Evolutionary conservation across 352 stramenopile species (phyloP), one percentile per base, ranked within the genome.

Genomic region (Pilasporangium apinafurcum): DNA sequence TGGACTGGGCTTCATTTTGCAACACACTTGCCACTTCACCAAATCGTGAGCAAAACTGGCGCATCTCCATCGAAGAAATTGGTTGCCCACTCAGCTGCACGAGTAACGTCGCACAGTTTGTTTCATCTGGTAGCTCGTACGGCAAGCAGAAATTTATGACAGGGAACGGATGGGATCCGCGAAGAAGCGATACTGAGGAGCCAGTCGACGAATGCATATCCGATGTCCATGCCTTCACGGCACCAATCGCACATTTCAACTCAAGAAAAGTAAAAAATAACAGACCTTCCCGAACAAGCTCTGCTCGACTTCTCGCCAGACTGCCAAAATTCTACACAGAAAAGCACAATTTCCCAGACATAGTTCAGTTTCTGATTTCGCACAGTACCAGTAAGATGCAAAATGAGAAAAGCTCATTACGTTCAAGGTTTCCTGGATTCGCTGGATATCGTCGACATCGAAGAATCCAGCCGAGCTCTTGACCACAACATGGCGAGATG

Each of bases 191-290:
- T n/a, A n/a, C n/a, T n/a, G n/a, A n/a, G n/a, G n/a, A n/a, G n/a
- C n/a, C n/a, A n/a, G n/a, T n/a, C n/a, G n/a, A n/a, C n/a, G n/a
- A n/a, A n/a, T n/a, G n/a, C n/a, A n/a, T 18, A 28, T 9, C 51
- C 0, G 55, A 60, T 37, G 54, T 58, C 71, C 62, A 89, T 42
- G 56, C 38, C 34, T 84, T 75, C 14, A 83, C 66, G 0, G 68
- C 67, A 1, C 53, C 56, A 12, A 88, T 69, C n/a, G 82, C 78
- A 31, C 63, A 69, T 37, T 74, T 68, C 17, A 88, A 64, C 46
- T 90, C 69, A 40, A 68, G 83, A 37, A 77, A 93, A 32, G 78
- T 90, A 48, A 67, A 83, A 39, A 91, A 84, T 8, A 93, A 49
- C 17, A 93, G 43, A 0, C 78, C 78, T 1, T 82, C 52, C 2